Conservation (phyloP, 2,329 filamentous ascomycete genomes). For the Exophiala sp. region DNA sequence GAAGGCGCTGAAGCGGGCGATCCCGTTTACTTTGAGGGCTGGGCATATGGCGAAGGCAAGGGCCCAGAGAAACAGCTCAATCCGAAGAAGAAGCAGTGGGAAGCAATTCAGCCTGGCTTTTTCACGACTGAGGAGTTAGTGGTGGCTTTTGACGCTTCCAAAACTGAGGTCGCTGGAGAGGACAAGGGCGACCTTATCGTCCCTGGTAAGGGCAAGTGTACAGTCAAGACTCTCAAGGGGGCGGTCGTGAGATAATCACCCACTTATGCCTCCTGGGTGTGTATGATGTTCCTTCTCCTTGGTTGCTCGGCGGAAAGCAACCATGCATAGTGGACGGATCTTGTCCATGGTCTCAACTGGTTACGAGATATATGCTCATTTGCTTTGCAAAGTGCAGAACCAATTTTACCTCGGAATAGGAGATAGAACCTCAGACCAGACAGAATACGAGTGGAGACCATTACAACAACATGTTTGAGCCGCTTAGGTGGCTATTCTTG, state of each 20-base stretch:
- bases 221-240: constrained; percentile 70
- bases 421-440: too few relatives aligned
- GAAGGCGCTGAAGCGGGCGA: constrained; percentile 74
- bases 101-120: constrained; percentile 92
- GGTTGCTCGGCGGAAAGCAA: too few relatives aligned
- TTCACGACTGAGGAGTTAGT: constrained; percentile 75
- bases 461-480: too few relatives aligned
- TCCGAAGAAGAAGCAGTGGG: constrained; percentile 99
- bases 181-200: constrained; percentile 62
- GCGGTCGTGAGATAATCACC: constrained; percentile 43
- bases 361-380: too few relatives aligned
- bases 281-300: neutral
- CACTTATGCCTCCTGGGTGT: neutral
- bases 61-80: constrained; percentile 81
- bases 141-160: constrained; percentile 77
- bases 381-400: too few relatives aligned
- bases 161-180: constrained; percentile 64
- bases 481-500: too few relatives aligned
- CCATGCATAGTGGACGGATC: too few relatives aligned
- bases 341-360: too few relatives aligned
- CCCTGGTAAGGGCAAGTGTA: constrained; percentile 69
- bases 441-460: too few relatives aligned
- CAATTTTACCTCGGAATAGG: too few relatives aligned
- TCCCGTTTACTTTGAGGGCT: constrained; percentile 88
- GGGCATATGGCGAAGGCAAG: constrained; percentile 62